phyloP scores from a whole-genome alignment of 495 filamentous ascomycete genomes.

The Xylaria acuta region DNA sequence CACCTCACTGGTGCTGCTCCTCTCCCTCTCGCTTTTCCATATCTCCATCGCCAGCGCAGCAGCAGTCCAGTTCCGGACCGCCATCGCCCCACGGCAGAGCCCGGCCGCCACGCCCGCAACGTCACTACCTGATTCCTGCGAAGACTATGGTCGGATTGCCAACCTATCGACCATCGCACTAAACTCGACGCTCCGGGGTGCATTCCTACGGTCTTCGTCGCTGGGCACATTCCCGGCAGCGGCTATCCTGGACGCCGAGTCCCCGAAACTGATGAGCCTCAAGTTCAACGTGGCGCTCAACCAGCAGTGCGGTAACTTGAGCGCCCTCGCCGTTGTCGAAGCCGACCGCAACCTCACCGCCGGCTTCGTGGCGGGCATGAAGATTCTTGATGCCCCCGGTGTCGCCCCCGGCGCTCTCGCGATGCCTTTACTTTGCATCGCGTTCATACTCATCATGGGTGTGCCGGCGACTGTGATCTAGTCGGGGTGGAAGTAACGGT shows the following conservation, averaged over 20 bases:
- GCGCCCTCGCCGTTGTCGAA: conserved; percentile 35
- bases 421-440: conserved; percentile 13
- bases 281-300: conserved; percentile 38
- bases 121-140: conserved; percentile 28
- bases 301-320: conserved; percentile 41
- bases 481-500: not conserved
- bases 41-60: conserved; percentile 17
- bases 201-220: conserved; percentile 39
- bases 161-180: conserved; percentile 38
- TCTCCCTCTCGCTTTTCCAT: conserved; percentile 11
- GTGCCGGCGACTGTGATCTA: conserved; percentile 13
- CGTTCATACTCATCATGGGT: conserved; percentile 15
- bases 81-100: conserved; percentile 14
- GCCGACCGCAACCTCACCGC: conserved; percentile 41
- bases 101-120: conserved; percentile 12
- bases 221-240: conserved; percentile 37
- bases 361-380: conserved; percentile 34
- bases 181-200: conserved; percentile 42
- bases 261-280: conserved; percentile 33
- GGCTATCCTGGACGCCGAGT: conserved; percentile 39
- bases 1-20: conserved; percentile 14
- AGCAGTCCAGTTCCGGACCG: conserved; percentile 21
- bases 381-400: conserved; percentile 21
- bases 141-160: conserved; percentile 37
- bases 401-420: conserved; percentile 8